Base-by-base conservation (phyloP, 169 alveolate genomes). In the Neospora caninum region DNA sequence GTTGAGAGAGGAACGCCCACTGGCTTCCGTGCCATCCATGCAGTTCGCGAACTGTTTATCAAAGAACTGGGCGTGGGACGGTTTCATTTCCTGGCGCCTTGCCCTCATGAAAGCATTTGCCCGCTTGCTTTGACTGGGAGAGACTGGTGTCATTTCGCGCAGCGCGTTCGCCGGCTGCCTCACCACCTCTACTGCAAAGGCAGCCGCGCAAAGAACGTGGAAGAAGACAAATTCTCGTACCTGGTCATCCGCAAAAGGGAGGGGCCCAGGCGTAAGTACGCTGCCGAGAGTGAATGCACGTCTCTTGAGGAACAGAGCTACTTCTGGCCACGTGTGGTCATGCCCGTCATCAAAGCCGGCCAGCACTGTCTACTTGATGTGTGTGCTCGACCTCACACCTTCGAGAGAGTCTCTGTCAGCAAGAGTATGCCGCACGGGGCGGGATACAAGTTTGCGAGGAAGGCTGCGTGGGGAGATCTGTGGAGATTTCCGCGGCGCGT, bases 131-230 rank as follows among this genome's bases (percentile, higher is more conserved):
- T 97, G 88, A 97, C 99, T 2, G 99, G 99, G 25, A 92, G 97
- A 80, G 99, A 98, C 91, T 98, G 99, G 97, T 98, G 98, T 67
- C 98, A 98, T 95, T 98, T 98, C 91, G 94, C 98, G 29, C 99
- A 98, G 88, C 92, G 98, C 31, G 97, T 96, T 39, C 97, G 94
- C 92, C 96, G 98, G 31, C 95, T 97, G 38, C 98, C 99, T 9
- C 98, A 97, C 93, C 95, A 96, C 73, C 95, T 98, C 43, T 98
- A 98, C 94, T 95, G 97, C 93, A 97, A 97, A 93, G 98, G 96
- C 49, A 16, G 91, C 38, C 43, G 88, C 27, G 78, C 97, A 0
- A 96, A 96, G 70, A 95, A 96, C 84, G 95, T 97, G 43, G 98
- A 97, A 80, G 97, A 97, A 88, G 98, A 97, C 89, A 98, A 97